Base-by-base conservation (phyloP, 768 basidiomycete genomes). In the Ramaria rubella region DNA sequence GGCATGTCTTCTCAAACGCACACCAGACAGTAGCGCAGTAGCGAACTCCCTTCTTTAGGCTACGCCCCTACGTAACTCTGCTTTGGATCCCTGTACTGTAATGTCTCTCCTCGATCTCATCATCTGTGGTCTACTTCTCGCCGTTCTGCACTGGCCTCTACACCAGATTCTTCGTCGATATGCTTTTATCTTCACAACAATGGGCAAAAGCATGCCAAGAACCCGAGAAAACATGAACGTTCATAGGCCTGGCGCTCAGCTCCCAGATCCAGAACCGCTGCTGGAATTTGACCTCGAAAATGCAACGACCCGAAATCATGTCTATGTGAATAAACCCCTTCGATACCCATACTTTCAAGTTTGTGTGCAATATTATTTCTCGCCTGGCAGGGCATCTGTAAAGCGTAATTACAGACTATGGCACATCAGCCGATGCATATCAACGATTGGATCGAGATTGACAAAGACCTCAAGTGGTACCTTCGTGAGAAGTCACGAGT, bases 371-470 rank as follows among this genome's bases (percentile, higher is more conserved):
- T 19, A 52, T 30, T 2, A 14, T 53, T 26, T 55, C 17, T 42
- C 3, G 7, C n/a, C 40, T 3, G 9, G 51, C 11, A 12, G 9
- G 27, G 24, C 17, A 38, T 43, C 3, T 33, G 31, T 14, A 48
- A 38, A 38, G 45, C 52, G 31, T 2, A 27, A 30, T 23, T 12
- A 33, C 34, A 64, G 65, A 65, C 66, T 34, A 69, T 67, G 70
- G 66, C 71, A 2, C 71, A 72, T 54, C 71, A 70, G 49, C 65
- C 70, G 0, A 69, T 72, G 68, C 63, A 72, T 34, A 63, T 68
- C 49, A 68, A 71, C 60, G 61, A 71, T 57, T 72, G 71, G 71
- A 72, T 72, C 27, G 71, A 72, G 58, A 68, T 72, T 26, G 69
- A 70, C 62, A 65, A 63, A 27, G 66, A 71, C 34, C 69, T 66